Evolutionary conservation across 805 yeast genomes (phyloP).

Genomic region (Wickerhamomyces chambardii): DNA sequence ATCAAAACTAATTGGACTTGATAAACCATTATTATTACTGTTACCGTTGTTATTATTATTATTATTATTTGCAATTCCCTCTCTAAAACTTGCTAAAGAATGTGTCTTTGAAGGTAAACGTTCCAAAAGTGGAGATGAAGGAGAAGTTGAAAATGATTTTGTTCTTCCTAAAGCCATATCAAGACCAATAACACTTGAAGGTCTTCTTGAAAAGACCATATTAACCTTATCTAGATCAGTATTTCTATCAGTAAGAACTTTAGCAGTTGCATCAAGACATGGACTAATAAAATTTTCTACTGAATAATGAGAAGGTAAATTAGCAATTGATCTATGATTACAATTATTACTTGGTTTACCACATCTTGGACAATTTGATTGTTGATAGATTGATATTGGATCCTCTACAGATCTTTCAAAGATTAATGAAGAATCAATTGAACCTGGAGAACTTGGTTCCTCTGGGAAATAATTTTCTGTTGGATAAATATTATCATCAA

Average conservation of each 20-base stretch:
- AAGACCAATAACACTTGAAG: conserved; percentile 42
- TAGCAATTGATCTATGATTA: conserved; percentile 20
- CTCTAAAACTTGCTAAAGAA: conserved; percentile 15
- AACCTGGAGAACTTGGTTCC: neutral
- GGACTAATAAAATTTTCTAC: conserved; percentile 72
- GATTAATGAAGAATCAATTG: conserved; percentile 31
- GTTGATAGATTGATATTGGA: conserved; percentile 24
- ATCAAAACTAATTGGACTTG: too few species aligned
- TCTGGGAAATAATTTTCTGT: neutral
- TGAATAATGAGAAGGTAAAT: conserved; percentile 29
- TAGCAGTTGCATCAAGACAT: conserved; percentile 69
- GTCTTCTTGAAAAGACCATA: conserved; percentile 55
- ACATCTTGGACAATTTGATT: conserved; percentile 17
- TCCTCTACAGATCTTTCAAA: conserved; percentile 66
- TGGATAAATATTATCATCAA: neutral
- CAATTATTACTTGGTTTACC: conserved; percentile 11
- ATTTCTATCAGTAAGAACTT: conserved; percentile 44
- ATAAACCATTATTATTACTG: neutral
- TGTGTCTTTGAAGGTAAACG: conserved; percentile 10
- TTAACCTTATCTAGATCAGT: conserved; percentile 64
- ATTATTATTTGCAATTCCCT: conserved; percentile 9
- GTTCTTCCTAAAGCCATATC: conserved; percentile 29
- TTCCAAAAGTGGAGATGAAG: conserved; percentile 4
- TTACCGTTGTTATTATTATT: neutral
- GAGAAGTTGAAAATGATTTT: conserved; percentile 14